Evolutionary conservation across 2,329 filamentous ascomycete genomes (phyloP).

Genomic region (Dactylella cylindrospora): DNA sequence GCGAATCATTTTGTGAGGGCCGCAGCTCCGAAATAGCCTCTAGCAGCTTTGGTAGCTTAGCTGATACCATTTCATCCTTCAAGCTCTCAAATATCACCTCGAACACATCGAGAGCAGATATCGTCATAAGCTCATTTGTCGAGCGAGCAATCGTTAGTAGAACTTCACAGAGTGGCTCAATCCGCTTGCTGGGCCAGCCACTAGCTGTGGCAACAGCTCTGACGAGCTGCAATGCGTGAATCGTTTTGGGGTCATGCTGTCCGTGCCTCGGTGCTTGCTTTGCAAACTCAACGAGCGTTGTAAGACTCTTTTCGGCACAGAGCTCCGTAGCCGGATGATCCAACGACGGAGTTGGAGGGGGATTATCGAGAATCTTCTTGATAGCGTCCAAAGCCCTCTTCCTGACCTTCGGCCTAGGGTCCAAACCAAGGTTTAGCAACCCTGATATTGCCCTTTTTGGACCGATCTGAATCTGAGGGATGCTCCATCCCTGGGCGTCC

Average conservation of each 20-base stretch:
- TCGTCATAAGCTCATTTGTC: constrained; percentile 92
- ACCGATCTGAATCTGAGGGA: constrained; percentile 77
- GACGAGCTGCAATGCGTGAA: constrained; percentile 87
- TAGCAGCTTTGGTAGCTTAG: constrained; percentile 78
- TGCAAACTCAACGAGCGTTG: constrained; percentile 74
- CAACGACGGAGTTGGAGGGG: constrained; percentile 84
- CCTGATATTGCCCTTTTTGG: constrained; percentile 85
- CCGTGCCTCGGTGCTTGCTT: constrained; percentile 70
- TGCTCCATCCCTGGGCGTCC: constrained; percentile 82
- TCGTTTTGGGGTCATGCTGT: constrained; percentile 78
- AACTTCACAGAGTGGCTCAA: constrained; percentile 85
- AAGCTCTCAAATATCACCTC: constrained; percentile 95
- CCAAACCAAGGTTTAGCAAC: constrained; percentile 78
- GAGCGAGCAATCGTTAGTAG: constrained; percentile 84
- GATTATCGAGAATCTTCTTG: constrained; percentile 75
- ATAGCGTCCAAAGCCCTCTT: constrained; percentile 91
- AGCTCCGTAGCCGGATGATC: constrained; percentile 95
- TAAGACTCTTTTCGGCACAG: constrained; percentile 87
- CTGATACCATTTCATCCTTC: constrained; percentile 80
- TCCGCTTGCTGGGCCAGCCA: constrained; percentile 95
- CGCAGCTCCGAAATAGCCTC: constrained; percentile 75
- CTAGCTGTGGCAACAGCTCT: constrained; percentile 88
- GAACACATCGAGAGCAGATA: constrained; percentile 95
- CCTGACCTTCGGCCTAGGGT: constrained; percentile 87
- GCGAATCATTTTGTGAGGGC: constrained; percentile 88